Percentiles rank a stretch among this genome's conserved stretches.
Evolutionary conservation across 1,139 yeast genomes (phyloP).

Genomic region (Saccharomyces hybrid): DNA sequence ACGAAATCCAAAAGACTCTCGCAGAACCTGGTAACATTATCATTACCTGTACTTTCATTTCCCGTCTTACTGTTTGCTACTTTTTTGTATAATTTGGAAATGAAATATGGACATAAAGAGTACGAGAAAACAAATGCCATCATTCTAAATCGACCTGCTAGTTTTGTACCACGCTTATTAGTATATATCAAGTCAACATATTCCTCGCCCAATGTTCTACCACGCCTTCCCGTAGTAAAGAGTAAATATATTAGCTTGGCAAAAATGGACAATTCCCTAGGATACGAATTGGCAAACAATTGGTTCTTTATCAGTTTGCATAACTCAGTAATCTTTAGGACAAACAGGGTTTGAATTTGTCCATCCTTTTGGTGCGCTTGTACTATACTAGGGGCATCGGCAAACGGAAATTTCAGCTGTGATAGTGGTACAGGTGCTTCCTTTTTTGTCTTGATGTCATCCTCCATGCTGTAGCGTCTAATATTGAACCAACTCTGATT

Average conservation of each 20-base stretch:
- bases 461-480: neutral
- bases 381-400: slow-evolving; percentile 44
- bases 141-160: slow-evolving; percentile 42
- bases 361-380: slow-evolving; percentile 86
- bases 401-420: slow-evolving; percentile 30
- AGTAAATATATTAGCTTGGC: slow-evolving; percentile 56
- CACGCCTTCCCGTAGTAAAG: slow-evolving; percentile 66
- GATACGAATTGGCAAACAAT: slow-evolving; percentile 55
- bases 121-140: slow-evolving; percentile 48
- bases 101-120: slow-evolving; percentile 48
- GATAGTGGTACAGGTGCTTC: neutral
- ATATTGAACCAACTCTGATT: too few relatives aligned
- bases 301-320: slow-evolving; percentile 46
- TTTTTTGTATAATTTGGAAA: slow-evolving; percentile 30
- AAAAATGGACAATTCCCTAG: slow-evolving; percentile 52
- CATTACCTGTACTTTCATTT: slow-evolving; percentile 19
- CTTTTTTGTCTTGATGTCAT: neutral
- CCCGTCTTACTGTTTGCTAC: slow-evolving; percentile 8
- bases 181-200: slow-evolving; percentile 80
- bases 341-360: slow-evolving; percentile 53
- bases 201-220: slow-evolving; percentile 87
- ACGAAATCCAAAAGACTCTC: slow-evolving; percentile 43
- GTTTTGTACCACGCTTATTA: slow-evolving; percentile 39
- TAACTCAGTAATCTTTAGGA: slow-evolving; percentile 49
- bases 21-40: slow-evolving; percentile 25